These are phyloP conservation scores for Penicillium occitanis DNA, from an alignment of 2,329 filamentous ascomycete species.

Conservation along the genomic window DNA sequence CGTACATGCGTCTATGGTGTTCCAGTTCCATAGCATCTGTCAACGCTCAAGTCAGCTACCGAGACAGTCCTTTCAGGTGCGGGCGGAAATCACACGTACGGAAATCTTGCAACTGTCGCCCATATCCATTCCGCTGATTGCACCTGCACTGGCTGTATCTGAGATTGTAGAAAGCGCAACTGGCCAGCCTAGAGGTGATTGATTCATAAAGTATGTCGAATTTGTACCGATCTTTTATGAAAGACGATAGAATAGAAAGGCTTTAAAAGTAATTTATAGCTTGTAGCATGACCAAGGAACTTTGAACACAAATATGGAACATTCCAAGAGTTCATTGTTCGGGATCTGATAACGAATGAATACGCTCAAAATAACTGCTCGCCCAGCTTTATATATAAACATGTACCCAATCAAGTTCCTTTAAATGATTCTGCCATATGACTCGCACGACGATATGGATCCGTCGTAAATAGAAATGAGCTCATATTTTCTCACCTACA, in stretches of 20 bases:
- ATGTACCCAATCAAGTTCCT: neutral
- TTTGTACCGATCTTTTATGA: neutral
- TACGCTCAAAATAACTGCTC: neutral
- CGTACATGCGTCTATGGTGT: slow-evolving; percentile 64
- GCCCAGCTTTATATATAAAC: neutral
- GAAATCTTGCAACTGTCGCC: slow-evolving; percentile 33
- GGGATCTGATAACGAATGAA: neutral
- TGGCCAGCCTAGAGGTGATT: neutral
- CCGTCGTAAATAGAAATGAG: neutral
- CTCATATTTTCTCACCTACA: slow-evolving; percentile 7
- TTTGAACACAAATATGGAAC: neutral
- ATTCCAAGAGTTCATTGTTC: neutral
- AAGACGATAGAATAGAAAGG: neutral
- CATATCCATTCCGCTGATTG: slow-evolving; percentile 24
- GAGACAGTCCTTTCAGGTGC: too few species aligned
- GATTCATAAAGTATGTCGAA: slow-evolving; percentile 13
- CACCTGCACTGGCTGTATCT: slow-evolving; percentile 5
- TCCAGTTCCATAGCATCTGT: slow-evolving; percentile 80
- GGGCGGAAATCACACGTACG: slow-evolving; percentile 4
- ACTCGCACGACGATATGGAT: neutral
- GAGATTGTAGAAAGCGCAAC: neutral
- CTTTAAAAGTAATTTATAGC: neutral
- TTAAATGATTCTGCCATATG: neutral
- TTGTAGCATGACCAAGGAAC: neutral
- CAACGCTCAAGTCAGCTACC: neutral